phyloP scores from a whole-genome alignment of 2,329 filamentous ascomycete genomes.

The Exophiala phaeomuriformis region DNA sequence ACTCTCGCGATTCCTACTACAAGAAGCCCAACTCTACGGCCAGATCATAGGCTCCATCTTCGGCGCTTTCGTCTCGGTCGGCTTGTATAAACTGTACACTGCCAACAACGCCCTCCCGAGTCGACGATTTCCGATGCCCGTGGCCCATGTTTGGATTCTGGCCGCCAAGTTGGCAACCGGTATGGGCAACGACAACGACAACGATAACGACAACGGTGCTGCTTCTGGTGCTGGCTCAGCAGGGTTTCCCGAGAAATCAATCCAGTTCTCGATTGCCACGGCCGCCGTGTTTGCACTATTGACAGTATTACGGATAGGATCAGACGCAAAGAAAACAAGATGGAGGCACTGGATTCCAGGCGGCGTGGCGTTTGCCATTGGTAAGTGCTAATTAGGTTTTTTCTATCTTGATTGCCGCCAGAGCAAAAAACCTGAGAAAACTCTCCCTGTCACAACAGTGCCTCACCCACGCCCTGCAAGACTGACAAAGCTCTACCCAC shows the following conservation, averaged over 20 bases:
- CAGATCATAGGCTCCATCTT: background rate
- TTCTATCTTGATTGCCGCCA: too few species aligned
- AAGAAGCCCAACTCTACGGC: background rate
- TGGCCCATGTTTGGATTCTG: background rate
- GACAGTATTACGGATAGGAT: background rate
- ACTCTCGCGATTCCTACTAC: too few species aligned
- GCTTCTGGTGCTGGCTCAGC: too few species aligned
- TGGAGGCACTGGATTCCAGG: constrained; percentile 2
- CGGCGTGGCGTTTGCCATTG: background rate
- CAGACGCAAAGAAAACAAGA: background rate
- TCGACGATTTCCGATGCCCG: background rate
- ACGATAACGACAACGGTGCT: too few species aligned
- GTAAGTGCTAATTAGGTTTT: background rate
- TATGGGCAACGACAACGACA: too few species aligned
- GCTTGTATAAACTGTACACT: background rate
- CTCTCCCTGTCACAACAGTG: too few species aligned
- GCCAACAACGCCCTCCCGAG: background rate
- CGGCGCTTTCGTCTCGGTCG: background rate
- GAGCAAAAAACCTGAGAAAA: too few species aligned
- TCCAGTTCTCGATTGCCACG: background rate
- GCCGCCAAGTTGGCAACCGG: background rate
- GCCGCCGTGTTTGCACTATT: background rate
- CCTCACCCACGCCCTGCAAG: background rate
- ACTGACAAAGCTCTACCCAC: background rate
- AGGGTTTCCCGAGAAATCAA: background rate